Evolutionary conservation across 768 basidiomycete species (phyloP).

Genomic region (Tylopilus subfusipes): DNA sequence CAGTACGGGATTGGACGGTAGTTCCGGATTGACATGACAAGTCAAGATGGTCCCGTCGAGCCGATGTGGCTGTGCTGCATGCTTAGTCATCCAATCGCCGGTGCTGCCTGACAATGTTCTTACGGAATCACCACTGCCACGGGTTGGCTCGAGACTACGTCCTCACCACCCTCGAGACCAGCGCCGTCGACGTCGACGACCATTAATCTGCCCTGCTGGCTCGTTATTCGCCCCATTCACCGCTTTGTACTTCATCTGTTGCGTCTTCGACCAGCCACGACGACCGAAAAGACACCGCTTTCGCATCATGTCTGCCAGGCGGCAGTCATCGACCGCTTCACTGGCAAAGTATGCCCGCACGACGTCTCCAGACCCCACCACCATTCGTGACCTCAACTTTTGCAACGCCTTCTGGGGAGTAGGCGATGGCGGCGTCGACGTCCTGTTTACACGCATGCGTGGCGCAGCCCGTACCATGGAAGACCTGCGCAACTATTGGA

Average conservation of each 20-base stretch:
- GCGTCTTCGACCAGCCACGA: constrained; percentile 9
- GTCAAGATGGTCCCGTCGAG: too few species aligned
- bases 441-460: constrained; percentile 85
- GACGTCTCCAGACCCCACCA: constrained; percentile 41
- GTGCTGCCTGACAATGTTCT: neutral
- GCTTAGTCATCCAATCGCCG: neutral
- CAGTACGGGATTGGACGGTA: too few species aligned
- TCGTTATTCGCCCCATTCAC: neutral
- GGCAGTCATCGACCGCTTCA: constrained; percentile 81
- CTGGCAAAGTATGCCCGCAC: constrained; percentile 65
- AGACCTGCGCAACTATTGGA: constrained; percentile 85
- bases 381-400: constrained; percentile 68
- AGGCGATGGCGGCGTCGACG: constrained; percentile 85
- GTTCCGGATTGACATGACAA: too few species aligned
- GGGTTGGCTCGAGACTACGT: constrained; percentile 7
- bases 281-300: constrained; percentile 12
- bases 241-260: constrained; percentile 21
- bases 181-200: neutral
- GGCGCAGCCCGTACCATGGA: constrained; percentile 85
- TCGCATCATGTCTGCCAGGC: constrained; percentile 61
- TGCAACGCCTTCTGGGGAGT: constrained; percentile 97
- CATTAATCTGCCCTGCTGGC: neutral
- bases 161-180: neutral
- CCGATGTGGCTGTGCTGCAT: neutral
- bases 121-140: constrained; percentile 16